phyloP scores from a whole-genome alignment of 2,329 filamentous ascomycete species.

The Neobulgaria alba region DNA sequence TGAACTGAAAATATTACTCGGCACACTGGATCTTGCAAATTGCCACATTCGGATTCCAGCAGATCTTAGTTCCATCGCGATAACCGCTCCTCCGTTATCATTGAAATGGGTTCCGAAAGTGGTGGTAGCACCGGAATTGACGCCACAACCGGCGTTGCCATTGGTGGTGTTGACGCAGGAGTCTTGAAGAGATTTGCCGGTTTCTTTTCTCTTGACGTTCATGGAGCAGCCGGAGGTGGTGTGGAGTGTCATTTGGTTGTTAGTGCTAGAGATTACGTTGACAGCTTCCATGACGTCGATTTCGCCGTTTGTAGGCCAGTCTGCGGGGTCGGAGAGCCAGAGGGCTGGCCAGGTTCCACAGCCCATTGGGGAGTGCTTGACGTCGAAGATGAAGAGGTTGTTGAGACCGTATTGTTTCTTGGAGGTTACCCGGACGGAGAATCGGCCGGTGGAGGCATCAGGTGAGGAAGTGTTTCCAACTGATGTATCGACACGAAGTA shows the following conservation, averaged over 20 bases:
- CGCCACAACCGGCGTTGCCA: conserved; percentile 35
- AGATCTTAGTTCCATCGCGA: conserved; percentile 39
- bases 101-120: conserved; percentile 48
- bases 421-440: conserved; percentile 46
- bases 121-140: conserved; percentile 33
- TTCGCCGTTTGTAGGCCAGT: conserved; percentile 55
- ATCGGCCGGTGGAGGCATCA: conserved; percentile 37
- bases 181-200: conserved; percentile 37
- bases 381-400: conserved; percentile 49
- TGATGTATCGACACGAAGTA: conserved; percentile 53
- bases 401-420: conserved; percentile 43
- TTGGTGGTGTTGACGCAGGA: conserved; percentile 36
- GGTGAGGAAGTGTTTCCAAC: conserved; percentile 45
- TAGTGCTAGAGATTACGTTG: conserved; percentile 32
- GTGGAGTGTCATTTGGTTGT: conserved; percentile 39
- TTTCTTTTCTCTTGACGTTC: conserved; percentile 35
- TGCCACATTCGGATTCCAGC: conserved; percentile 42
- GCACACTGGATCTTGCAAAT: conserved; percentile 37
- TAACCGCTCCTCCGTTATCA: conserved; percentile 37
- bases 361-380: conserved; percentile 49
- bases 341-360: conserved; percentile 48
- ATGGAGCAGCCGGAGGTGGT: conserved; percentile 37
- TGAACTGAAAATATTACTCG: conserved; percentile 33
- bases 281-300: conserved; percentile 46
- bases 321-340: conserved; percentile 52